Base-by-base conservation (phyloP, 371 early-diverging fungal genomes). In the Furculomyces boomerangus region DNA sequence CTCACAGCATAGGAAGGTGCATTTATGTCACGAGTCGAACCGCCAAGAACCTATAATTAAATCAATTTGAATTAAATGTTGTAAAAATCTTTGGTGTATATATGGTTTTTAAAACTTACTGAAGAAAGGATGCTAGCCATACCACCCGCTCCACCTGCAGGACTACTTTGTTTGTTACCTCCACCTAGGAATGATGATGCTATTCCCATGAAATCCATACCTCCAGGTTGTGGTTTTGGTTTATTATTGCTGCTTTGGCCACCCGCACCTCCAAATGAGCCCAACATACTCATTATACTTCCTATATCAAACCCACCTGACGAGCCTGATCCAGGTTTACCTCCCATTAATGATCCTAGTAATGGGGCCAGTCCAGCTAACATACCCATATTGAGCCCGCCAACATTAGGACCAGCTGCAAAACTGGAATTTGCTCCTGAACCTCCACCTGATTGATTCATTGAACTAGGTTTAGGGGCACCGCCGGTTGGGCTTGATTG, bases 361-460 rank as follows among this genome's bases (percentile, higher is more conserved):
- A 5, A 5, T 5, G 13, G 8, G 22, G 22, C 46, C 22, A 45
- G n/a, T 13, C 46, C 46, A 45, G 46, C 46, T 7, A 45, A 20
- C 46, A 45, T 45, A 13, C 46, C 46, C 27, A 45, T 24, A 45
- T 45, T 20, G 13, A 45, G 46, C n/a, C 46, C 46, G 22, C 46
- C 46, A 8, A 27, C 24, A 13, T 10, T n/a, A 13, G 8, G 58
- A 56, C 65, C 67, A 40, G 60, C 62, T 47, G 8, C 46, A 24
- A 5, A 5, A 45, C 46, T 45, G 7, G 22, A 24, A n/a, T 45
- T 45, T 45, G 13, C 24, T 27, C 46, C 46, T 13, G 13, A 7
- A 8, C 46, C 46, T 13, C 46, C 22, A 24, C 46, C 46, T 27
- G 8, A 5, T 45, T n/a, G 8, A 10, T 13, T 45, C 8, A 5